phyloP scores from a whole-genome alignment of 192 early-diverging fungal genomes.

The Hyaloraphidium curvatum region DNA sequence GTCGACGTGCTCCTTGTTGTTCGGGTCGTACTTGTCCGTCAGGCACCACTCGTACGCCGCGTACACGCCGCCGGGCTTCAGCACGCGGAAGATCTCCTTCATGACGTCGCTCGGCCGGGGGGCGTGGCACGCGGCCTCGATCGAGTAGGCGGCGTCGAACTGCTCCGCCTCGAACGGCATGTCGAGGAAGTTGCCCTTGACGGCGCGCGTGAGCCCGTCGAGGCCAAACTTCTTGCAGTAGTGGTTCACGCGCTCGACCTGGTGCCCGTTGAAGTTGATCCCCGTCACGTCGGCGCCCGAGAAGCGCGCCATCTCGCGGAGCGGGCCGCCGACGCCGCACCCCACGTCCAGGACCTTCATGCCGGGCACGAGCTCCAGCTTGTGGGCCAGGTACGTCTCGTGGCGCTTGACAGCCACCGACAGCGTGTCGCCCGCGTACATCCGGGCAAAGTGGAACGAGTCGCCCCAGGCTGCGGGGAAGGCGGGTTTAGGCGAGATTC shows the following conservation, averaged over 20 bases:
- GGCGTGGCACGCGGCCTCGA: constrained; percentile 84
- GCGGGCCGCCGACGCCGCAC: constrained; percentile 88
- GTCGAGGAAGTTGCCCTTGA: constrained; percentile 61
- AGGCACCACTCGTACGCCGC: constrained; percentile 91
- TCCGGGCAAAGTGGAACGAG: constrained; percentile 84
- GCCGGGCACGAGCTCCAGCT: constrained; percentile 46
- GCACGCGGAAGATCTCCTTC: constrained; percentile 68
- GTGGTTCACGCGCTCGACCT: constrained; percentile 56
- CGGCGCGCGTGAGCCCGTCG: constrained; percentile 10
- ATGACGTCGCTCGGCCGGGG: constrained; percentile 69
- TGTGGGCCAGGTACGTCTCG: constrained; percentile 68
- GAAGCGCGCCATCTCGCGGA: constrained; percentile 77
- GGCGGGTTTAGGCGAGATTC: not conserved
- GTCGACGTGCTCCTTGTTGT: constrained; percentile 43
- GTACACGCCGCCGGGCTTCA: constrained; percentile 85
- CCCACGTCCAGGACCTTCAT: constrained; percentile 78
- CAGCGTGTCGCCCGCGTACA: constrained; percentile 53
- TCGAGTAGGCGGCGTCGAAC: constrained; percentile 83
- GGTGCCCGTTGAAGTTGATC: constrained; percentile 92
- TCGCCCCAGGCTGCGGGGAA: constrained; percentile 7
- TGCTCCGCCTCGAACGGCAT: constrained; percentile 61
- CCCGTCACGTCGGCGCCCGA: constrained; percentile 63
- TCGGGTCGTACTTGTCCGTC: constrained; percentile 70
- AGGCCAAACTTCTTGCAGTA: constrained; percentile 53
- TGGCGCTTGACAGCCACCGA: constrained; percentile 67